Evolutionary conservation across 1,284 basidiomycete genomes (phyloP), one percentile per base, ranked within the genome.

Genomic region (Ceratobasidium theobromae): DNA sequence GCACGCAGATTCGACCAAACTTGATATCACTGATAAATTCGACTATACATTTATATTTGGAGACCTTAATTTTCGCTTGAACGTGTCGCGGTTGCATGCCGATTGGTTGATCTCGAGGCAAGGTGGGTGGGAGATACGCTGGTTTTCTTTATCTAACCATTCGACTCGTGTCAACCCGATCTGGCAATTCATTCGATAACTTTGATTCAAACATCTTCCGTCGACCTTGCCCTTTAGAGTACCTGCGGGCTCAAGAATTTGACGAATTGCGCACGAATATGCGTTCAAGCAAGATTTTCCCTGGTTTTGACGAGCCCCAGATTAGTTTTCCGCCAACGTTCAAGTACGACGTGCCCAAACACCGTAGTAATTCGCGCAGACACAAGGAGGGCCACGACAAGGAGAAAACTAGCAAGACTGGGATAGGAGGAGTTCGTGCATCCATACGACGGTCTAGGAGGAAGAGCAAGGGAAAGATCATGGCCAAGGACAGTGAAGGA

Each of bases 31-130:
- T 0, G 89, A 92, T 73, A 84, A 82, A 70, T 95, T 93, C 71
- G 93, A 95, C 73, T 85, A 87, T 71, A 84, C 87, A 0, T 94
- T 94, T 73, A 79, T 93, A 41, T 89, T 84, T 70, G 91, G 91
- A 2, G 92, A 93, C 74, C 81, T 91, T 48, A 91, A 91, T 73
- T 91, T 91, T 72, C 80, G 89, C 40, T 75, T 91, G 51, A 84
- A 67, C 23, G 62, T 71, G 18, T 64, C 70, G 23, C 54, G 70
- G 3, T 38, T 71, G 51, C 78, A 79, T 67, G 77, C 78, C 32
- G 78, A 79, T 67, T 79, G 77, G 76, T 70, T 79, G 25, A 70
- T 78, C 54, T 76, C 75, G 52, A 69, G 75, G 27, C 75, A 76
- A 55, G 72, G 70, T 69, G 32, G 4, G 45, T 64, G 70, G 38